These are phyloP conservation scores for Helenozyma baotianmanensis DNA, from an alignment of 805 yeast genomes.

Conservation along the genomic window DNA sequence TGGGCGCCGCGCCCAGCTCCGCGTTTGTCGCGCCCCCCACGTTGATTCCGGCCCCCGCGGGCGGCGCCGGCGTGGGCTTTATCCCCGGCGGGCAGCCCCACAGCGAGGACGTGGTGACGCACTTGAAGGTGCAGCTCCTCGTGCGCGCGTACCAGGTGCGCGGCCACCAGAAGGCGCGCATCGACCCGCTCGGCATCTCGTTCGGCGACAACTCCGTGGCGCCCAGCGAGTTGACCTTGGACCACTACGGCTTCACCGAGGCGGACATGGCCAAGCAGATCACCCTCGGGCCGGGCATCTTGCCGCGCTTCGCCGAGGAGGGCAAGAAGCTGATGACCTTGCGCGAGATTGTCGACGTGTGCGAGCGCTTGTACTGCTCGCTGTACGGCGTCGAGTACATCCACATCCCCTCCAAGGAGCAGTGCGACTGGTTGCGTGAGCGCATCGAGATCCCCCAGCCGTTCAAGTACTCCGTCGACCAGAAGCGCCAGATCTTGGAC, in stretches of 20 bases:
- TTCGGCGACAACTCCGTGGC: conserved; percentile 64
- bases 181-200: conserved; percentile 91
- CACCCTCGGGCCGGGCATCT: conserved; percentile 94
- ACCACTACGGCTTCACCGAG: conserved; percentile 87
- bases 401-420: conserved; percentile 91
- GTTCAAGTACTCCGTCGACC: conserved; percentile 74
- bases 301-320: conserved; percentile 78
- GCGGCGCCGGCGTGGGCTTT: conserved; percentile 57
- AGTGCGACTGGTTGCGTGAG: conserved; percentile 98
- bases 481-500: conserved; percentile 94
- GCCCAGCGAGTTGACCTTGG: conserved; percentile 87
- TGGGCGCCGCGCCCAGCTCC: conserved; percentile 57
- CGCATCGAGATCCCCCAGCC: conserved; percentile 91
- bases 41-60: conserved; percentile 73
- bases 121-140: conserved; percentile 90
- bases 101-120: conserved; percentile 69
- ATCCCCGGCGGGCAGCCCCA: conserved; percentile 49
- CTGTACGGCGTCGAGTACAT: conserved; percentile 92
- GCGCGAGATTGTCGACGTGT: conserved; percentile 68
- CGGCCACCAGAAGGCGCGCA: conserved; percentile 93
- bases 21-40: conserved; percentile 94
- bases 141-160: conserved; percentile 99
- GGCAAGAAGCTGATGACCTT: conserved; percentile 65
- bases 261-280: conserved; percentile 78
- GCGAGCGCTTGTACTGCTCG: conserved; percentile 84